Conservation (phyloP, 2,329 filamentous ascomycete species). For the Neodidymelliopsis sp. region DNA sequence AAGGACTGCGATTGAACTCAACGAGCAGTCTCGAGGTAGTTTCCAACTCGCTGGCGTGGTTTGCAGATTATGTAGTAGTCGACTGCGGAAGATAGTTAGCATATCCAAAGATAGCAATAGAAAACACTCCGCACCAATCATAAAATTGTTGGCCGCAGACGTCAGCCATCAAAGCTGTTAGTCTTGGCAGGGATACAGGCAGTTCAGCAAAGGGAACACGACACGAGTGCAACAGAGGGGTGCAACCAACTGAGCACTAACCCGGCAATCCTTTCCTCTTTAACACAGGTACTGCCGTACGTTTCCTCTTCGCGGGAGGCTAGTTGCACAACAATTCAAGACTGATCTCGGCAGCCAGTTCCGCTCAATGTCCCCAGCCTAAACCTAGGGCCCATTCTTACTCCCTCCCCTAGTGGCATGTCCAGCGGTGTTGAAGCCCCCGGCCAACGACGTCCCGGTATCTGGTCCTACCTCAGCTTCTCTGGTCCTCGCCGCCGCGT, state of each 20-base stretch:
- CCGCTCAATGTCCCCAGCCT: conserved; percentile 32
- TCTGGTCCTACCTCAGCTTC: conserved; percentile 63
- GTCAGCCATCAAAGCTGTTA: conserved; percentile 16
- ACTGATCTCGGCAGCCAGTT: conserved; percentile 24
- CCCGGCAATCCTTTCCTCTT: conserved; percentile 9
- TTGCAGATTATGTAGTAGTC: too few species aligned
- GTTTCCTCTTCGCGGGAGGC: conserved; percentile 8
- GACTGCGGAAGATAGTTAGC: too few species aligned
- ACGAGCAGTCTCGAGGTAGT: neutral
- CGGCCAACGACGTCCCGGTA: conserved; percentile 55
- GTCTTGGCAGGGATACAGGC: conserved; percentile 33
- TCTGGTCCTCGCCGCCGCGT: conserved; percentile 58
- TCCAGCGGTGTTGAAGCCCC: conserved; percentile 61
- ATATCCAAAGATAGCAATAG: conserved; percentile 7
- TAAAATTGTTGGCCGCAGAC: conserved; percentile 1
- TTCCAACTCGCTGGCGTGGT: too few species aligned
- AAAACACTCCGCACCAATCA: conserved; percentile 15
- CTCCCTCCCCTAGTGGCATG: conserved; percentile 53
- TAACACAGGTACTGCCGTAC: conserved; percentile 20
- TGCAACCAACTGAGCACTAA: conserved; percentile 24
- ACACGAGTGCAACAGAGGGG: conserved; percentile 25
- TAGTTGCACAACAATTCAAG: conserved; percentile 15
- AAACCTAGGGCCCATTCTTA: conserved; percentile 28
- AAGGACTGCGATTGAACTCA: too few species aligned
- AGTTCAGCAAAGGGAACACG: conserved; percentile 26